Evolutionary conservation across 2,329 filamentous ascomycete genomes (phyloP).

Genomic region (Calonectria multiphialidica): DNA sequence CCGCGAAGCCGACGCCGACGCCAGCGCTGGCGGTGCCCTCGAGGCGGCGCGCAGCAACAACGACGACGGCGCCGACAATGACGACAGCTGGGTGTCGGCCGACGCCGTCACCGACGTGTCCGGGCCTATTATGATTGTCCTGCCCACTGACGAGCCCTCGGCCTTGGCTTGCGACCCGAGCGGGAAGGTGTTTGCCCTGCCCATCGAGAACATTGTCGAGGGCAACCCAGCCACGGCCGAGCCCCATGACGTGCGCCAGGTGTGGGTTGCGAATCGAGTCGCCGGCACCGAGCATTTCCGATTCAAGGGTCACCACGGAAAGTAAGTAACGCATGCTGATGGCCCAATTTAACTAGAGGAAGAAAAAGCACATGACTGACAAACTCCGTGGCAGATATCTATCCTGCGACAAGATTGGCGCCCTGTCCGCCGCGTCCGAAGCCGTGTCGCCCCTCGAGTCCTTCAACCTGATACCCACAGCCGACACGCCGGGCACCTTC

Average conservation of each 20-base stretch:
- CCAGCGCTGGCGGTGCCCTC: not conserved
- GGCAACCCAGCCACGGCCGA: slow-evolving; percentile 86
- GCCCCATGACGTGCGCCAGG: slow-evolving; percentile 94
- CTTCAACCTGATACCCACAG: slow-evolving; percentile 74
- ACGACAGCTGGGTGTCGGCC: slow-evolving; percentile 93
- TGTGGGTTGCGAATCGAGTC: slow-evolving; percentile 91
- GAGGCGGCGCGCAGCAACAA: slow-evolving; percentile 39
- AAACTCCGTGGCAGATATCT: slow-evolving; percentile 75
- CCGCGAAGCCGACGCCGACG: slow-evolving; percentile 23
- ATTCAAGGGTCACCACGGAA: slow-evolving; percentile 92
- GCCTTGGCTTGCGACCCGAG: slow-evolving; percentile 88
- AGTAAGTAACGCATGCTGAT: slow-evolving; percentile 59
- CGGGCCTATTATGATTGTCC: slow-evolving; percentile 85
- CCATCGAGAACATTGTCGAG: slow-evolving; percentile 90
- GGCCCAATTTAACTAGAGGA: not conserved
- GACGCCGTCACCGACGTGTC: slow-evolving; percentile 79
- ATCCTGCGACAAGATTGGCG: slow-evolving; percentile 85
- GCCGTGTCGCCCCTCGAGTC: slow-evolving; percentile 88
- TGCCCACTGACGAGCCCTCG: slow-evolving; percentile 79
- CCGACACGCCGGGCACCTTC: slow-evolving; percentile 78
- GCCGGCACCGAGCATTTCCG: slow-evolving; percentile 84
- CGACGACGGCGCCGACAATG: slow-evolving; percentile 63
- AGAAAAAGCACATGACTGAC: slow-evolving; percentile 20
- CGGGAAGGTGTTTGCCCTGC: slow-evolving; percentile 86
- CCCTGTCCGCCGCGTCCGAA: slow-evolving; percentile 81